These are phyloP conservation scores for Pseudogymnoascus sp. DNA, from an alignment of 2,329 filamentous ascomycete species.

Conservation along the genomic window DNA sequence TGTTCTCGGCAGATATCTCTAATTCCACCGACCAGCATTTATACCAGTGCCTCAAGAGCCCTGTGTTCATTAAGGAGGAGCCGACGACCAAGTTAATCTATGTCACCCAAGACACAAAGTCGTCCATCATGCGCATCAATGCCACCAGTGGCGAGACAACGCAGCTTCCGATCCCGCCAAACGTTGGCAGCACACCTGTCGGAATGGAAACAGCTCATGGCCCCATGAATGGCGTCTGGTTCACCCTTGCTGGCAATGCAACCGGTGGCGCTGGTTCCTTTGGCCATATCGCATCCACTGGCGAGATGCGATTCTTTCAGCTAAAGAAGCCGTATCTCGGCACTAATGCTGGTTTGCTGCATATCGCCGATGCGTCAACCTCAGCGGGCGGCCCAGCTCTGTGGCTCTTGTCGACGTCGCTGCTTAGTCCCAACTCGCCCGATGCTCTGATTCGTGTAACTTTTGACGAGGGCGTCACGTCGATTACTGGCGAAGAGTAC, in stretches of 20 bases:
- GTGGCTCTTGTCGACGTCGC: constrained; percentile 10
- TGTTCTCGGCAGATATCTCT: constrained; percentile 9
- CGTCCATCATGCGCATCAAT: constrained; percentile 10
- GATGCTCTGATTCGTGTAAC: constrained; percentile 7
- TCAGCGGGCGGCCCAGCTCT: constrained; percentile 9
- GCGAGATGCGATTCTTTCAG: constrained; percentile 8
- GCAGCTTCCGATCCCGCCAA: constrained; percentile 2
- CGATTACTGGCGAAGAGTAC: constrained; percentile 9
- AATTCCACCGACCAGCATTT: constrained; percentile 2
- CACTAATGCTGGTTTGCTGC: constrained; percentile 5
- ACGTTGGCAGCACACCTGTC: constrained; percentile 2
- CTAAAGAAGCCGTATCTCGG: constrained; percentile 3
- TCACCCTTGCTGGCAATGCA: constrained; percentile 8
- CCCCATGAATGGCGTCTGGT: constrained; percentile 8
- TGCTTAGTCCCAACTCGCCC: not conserved
- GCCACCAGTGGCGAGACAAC: constrained; percentile 5
- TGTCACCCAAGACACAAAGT: constrained; percentile 8
- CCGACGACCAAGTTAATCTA: constrained; percentile 10
- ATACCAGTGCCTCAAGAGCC: constrained; percentile 7
- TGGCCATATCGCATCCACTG: constrained; percentile 10
- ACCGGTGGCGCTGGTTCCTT: constrained; percentile 8
- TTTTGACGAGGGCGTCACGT: not conserved
- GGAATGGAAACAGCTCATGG: constrained; percentile 4
- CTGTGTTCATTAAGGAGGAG: constrained; percentile 10
- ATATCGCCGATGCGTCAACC: constrained; percentile 8